Evolutionary conservation across 371 early-diverging fungal species (phyloP).

Genomic region (Scutellospora calospora): DNA sequence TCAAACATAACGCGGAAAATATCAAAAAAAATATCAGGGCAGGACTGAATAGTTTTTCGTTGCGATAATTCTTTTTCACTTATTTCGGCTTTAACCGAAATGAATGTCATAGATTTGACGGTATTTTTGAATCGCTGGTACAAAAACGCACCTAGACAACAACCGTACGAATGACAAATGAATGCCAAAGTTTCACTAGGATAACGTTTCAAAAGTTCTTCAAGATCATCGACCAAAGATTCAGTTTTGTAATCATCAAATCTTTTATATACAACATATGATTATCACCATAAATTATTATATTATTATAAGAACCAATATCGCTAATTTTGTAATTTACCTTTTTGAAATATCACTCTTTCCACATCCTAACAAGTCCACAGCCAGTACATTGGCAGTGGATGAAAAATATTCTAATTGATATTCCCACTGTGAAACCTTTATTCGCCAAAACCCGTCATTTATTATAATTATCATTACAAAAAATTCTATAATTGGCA

Average conservation of each 20-base stretch:
- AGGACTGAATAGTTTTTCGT: slow-evolving; percentile 53
- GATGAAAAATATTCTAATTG: slow-evolving; percentile 75
- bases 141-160: slow-evolving; percentile 65
- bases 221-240: slow-evolving; percentile 64
- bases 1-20: slow-evolving; percentile 61
- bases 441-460: not conserved
- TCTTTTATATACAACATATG: slow-evolving; percentile 47
- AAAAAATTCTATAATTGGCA: no score
- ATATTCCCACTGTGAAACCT: slow-evolving; percentile 73
- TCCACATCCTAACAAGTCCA: slow-evolving; percentile 76
- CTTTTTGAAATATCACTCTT: slow-evolving; percentile 62
- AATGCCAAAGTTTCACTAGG: slow-evolving; percentile 67
- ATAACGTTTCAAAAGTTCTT: slow-evolving; percentile 63
- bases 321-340: slow-evolving; percentile 48
- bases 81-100: slow-evolving; percentile 68
- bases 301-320: no score
- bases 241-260: slow-evolving; percentile 65
- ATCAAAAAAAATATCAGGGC: slow-evolving; percentile 67
- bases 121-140: slow-evolving; percentile 53
- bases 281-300: not conserved
- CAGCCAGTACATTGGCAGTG: slow-evolving; percentile 71
- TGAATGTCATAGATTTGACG: slow-evolving; percentile 65
- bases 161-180: slow-evolving; percentile 78
- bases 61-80: slow-evolving; percentile 56
- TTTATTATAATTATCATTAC: no score